These are phyloP conservation scores for Ustilago curta DNA, from an alignment of 1,284 basidiomycete species.

Conservation along the genomic window DNA sequence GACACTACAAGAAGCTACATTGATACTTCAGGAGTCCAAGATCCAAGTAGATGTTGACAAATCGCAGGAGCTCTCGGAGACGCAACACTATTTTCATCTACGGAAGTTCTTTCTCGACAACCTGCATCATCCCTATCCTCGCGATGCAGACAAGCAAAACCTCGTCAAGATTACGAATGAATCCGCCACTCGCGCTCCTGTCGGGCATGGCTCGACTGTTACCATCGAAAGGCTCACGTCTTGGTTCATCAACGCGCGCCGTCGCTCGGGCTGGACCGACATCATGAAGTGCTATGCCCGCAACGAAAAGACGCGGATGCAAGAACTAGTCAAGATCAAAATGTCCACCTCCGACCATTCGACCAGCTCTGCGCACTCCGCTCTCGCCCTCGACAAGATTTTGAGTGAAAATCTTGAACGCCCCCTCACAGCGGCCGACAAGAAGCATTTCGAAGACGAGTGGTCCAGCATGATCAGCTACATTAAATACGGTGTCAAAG, in stretches of 20 bases:
- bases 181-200: background rate
- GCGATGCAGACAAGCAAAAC: slow-evolving; percentile 43
- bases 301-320: slow-evolving; percentile 40
- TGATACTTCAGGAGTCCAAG: too few species aligned
- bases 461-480: slow-evolving; percentile 54
- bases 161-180: slow-evolving; percentile 53
- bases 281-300: slow-evolving; percentile 54
- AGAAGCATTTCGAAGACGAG: slow-evolving; percentile 37
- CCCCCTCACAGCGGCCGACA: slow-evolving; percentile 18
- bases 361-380: background rate
- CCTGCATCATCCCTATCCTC: slow-evolving; percentile 58
- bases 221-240: slow-evolving; percentile 48
- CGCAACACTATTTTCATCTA: slow-evolving; percentile 38
- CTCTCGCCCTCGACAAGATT: slow-evolving; percentile 19
- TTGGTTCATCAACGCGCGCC: slow-evolving; percentile 68
- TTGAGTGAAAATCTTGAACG: slow-evolving; percentile 27
- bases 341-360: slow-evolving; percentile 11
- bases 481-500: slow-evolving; percentile 55
- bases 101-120: slow-evolving; percentile 60
- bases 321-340: slow-evolving; percentile 31
- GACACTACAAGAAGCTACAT: too few species aligned
- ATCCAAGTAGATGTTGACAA: too few species aligned
- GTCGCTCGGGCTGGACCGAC: slow-evolving; percentile 63
- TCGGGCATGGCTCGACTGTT: slow-evolving; percentile 11
- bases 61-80: slow-evolving; percentile 16